A percentile compares a stretch with the other conserved stretches of the same genome.
phyloP scores from a whole-genome alignment of 2,329 filamentous ascomycete species.

The Ambrosiella xylebori region DNA sequence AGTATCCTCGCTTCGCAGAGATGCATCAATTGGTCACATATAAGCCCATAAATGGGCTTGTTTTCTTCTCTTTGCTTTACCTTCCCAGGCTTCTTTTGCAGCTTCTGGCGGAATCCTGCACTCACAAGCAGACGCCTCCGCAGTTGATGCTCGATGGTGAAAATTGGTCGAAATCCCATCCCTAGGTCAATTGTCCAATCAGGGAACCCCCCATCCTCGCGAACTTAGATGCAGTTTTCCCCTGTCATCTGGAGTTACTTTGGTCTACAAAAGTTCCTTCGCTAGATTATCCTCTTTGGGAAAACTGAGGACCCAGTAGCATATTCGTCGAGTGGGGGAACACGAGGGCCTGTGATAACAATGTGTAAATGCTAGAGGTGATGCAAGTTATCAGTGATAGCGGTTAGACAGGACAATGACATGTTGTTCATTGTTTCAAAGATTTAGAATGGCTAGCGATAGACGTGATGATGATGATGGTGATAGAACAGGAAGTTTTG shows the following conservation, averaged over 20 bases:
- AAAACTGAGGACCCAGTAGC: neutral
- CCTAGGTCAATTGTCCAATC: neutral
- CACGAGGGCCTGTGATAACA: neutral
- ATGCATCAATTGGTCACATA: no score
- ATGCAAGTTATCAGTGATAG: neutral
- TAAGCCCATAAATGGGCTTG: no score
- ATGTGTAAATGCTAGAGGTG: neutral
- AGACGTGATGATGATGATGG: no score
- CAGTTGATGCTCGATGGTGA: no score
- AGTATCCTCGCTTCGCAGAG: no score
- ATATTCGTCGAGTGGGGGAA: neutral
- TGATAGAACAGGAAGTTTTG: no score
- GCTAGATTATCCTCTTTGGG: conserved; percentile 1
- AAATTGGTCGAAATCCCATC: neutral
- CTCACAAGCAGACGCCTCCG: no score
- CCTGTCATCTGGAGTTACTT: neutral
- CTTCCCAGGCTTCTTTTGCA: no score
- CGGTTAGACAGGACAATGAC: no score
- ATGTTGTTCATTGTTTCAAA: no score
- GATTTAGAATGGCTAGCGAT: no score
- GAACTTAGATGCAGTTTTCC: neutral
- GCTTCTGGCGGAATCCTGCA: neutral
- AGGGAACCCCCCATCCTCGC: neutral
- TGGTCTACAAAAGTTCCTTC: conserved; percentile 8
- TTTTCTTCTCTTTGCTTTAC: no score